Percentiles rank a stretch among this genome's conserved stretches.
These are phyloP conservation scores for Telfairia occidentalis DNA, from an alignment of 331 rosid genomes.

Conservation along the genomic window DNA sequence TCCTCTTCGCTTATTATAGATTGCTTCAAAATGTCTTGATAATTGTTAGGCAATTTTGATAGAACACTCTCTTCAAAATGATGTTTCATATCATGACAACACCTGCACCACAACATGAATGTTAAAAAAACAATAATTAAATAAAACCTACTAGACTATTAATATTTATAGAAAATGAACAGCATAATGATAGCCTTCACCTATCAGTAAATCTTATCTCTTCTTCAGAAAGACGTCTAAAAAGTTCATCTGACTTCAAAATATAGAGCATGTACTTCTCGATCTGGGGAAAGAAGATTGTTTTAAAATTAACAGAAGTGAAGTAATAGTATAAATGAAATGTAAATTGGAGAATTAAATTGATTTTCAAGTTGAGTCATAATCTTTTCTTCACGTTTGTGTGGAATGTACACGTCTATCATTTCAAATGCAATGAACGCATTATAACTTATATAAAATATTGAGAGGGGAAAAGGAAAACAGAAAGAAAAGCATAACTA, in stretches of 20 bases:
- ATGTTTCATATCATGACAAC: conserved; percentile 45
- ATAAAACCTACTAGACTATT: background rate
- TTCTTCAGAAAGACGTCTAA: conserved; percentile 51
- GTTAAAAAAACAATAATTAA: conserved; percentile 10
- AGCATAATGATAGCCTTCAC: conserved; percentile 24
- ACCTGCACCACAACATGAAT: conserved; percentile 40
- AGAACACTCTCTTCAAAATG: conserved; percentile 68
- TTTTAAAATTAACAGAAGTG: background rate
- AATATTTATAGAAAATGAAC: background rate
- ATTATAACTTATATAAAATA: background rate
- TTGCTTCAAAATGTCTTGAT: conserved; percentile 57
- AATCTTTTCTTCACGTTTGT: background rate
- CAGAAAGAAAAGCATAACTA: background rate
- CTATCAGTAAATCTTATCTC: conserved; percentile 55
- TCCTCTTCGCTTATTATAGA: conserved; percentile 70
- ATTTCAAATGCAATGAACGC: conserved; percentile 1
- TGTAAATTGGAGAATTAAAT: background rate
- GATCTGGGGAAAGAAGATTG: conserved; percentile 37
- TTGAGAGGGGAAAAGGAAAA: background rate
- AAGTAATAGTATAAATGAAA: background rate
- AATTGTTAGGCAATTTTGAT: conserved; percentile 63
- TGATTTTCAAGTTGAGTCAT: background rate
- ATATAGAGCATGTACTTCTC: conserved; percentile 70
- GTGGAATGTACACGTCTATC: background rate
- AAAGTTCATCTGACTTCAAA: conserved; percentile 43